A percentile compares a stretch with the other conserved stretches of the same genome.
These are phyloP conservation scores for Furcasterigmium sp. DNA, from an alignment of 2,329 filamentous ascomycete species.

Conservation along the genomic window DNA sequence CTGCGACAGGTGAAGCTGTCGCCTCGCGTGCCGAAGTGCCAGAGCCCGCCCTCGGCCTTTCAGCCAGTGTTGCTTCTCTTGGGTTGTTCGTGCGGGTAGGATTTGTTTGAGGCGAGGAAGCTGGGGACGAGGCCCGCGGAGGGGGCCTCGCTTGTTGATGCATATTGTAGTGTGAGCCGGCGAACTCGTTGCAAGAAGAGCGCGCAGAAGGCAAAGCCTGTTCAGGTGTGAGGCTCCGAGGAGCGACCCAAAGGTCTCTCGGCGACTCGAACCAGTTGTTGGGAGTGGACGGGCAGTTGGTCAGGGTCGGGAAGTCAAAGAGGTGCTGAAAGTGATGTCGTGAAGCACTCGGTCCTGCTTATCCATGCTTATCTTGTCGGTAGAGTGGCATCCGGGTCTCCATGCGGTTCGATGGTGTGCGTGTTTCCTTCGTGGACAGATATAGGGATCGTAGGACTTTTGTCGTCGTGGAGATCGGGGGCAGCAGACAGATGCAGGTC, in stretches of 20 bases:
- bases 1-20: conserved; percentile 42
- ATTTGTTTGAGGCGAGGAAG: conserved; percentile 66
- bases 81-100: conserved; percentile 68
- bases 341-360: conserved; percentile 8
- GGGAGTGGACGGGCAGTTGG: background rate
- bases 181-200: background rate
- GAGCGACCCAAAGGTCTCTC: background rate
- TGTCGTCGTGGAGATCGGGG: too few relatives aligned
- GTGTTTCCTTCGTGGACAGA: background rate
- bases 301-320: conserved; percentile 3
- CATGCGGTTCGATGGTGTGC: background rate
- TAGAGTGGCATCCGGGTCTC: background rate
- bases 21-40: conserved; percentile 34
- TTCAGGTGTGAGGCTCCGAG: background rate
- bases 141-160: conserved; percentile 82
- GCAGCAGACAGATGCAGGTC: background rate
- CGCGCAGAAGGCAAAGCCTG: background rate
- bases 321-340: conserved; percentile 8
- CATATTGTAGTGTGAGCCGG: conserved; percentile 45
- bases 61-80: conserved; percentile 52
- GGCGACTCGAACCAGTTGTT: background rate
- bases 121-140: conserved; percentile 67
- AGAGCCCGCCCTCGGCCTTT: conserved; percentile 37
- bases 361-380: conserved; percentile 11
- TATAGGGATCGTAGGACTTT: too few relatives aligned